Evolutionary conservation across 2,329 filamentous ascomycete genomes (phyloP).

Genomic region (Phialophora tarda): DNA sequence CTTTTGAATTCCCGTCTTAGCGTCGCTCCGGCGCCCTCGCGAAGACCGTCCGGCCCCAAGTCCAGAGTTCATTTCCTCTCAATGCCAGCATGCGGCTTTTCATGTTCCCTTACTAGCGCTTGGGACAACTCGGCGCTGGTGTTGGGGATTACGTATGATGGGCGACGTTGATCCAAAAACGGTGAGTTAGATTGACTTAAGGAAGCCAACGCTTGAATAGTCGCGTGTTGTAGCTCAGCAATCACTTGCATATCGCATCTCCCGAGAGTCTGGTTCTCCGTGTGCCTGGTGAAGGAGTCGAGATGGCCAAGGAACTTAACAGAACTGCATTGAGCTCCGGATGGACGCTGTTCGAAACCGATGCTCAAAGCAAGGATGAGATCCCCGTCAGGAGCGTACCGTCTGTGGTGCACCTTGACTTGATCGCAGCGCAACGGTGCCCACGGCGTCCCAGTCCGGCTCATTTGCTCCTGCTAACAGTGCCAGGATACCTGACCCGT

Average conservation of each 20-base stretch:
- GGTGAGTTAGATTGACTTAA: neutral
- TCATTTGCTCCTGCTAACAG: neutral
- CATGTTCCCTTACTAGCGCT: neutral
- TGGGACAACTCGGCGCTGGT: neutral
- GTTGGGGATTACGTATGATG: neutral
- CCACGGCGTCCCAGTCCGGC: neutral
- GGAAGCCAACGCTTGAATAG: neutral
- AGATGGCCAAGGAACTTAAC: neutral
- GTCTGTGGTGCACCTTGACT: neutral
- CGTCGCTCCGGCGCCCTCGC: neutral
- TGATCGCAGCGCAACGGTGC: constrained; percentile 5
- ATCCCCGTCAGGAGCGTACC: constrained; percentile 1
- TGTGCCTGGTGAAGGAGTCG: neutral
- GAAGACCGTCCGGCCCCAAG: neutral
- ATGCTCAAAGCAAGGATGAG: neutral
- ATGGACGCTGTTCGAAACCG: neutral
- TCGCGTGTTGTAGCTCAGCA: neutral
- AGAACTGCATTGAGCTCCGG: constrained; percentile 5
- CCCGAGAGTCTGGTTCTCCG: neutral
- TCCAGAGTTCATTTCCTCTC: neutral
- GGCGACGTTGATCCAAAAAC: neutral
- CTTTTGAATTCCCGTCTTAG: constrained; percentile 3
- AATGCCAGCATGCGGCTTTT: neutral
- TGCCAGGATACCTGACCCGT: constrained; percentile 3
- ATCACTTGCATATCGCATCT: neutral